Evolutionary conservation across 2,329 filamentous ascomycete species (phyloP).

Genomic region (Mollisiaceae sp.): DNA sequence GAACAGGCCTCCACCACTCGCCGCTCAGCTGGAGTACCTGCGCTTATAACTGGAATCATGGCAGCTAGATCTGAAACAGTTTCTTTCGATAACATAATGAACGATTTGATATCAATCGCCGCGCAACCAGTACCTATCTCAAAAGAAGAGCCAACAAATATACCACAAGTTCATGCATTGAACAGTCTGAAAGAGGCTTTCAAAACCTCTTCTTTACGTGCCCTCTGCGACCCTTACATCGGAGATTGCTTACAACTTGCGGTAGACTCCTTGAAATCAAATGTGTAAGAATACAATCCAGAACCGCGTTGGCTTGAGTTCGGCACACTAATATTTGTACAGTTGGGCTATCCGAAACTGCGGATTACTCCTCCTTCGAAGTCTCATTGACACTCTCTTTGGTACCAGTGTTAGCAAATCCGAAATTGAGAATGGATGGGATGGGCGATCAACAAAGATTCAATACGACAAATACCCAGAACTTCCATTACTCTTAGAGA

Average conservation of each 20-base stretch:
- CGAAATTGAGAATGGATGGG: conserved; percentile 65
- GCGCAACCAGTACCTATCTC: conserved; percentile 56
- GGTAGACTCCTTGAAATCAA: conserved; percentile 76
- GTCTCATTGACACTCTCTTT: conserved; percentile 79
- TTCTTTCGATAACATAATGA: conserved; percentile 69
- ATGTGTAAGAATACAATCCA: conserved; percentile 61
- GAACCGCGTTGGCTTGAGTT: neutral
- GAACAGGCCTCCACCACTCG: conserved; percentile 82
- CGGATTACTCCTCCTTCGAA: conserved; percentile 85
- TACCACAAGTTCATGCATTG: conserved; percentile 92
- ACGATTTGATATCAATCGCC: conserved; percentile 65
- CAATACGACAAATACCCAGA: conserved; percentile 73
- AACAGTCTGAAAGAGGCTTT: conserved; percentile 95
- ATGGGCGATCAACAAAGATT: conserved; percentile 66
- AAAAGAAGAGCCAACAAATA: conserved; percentile 62
- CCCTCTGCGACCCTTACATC: conserved; percentile 74
- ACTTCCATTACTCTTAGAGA: conserved; percentile 64
- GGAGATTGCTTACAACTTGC: conserved; percentile 79
- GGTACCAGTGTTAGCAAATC: conserved; percentile 75
- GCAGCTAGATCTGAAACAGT: conserved; percentile 64
- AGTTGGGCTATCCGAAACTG: conserved; percentile 96
- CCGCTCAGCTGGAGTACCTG: conserved; percentile 89
- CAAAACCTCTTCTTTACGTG: conserved; percentile 77
- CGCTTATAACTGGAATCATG: conserved; percentile 82
- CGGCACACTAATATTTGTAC: conserved; percentile 18